phyloP scores from a whole-genome alignment of 257 asterid genomes.

The Verbena officinalis region DNA sequence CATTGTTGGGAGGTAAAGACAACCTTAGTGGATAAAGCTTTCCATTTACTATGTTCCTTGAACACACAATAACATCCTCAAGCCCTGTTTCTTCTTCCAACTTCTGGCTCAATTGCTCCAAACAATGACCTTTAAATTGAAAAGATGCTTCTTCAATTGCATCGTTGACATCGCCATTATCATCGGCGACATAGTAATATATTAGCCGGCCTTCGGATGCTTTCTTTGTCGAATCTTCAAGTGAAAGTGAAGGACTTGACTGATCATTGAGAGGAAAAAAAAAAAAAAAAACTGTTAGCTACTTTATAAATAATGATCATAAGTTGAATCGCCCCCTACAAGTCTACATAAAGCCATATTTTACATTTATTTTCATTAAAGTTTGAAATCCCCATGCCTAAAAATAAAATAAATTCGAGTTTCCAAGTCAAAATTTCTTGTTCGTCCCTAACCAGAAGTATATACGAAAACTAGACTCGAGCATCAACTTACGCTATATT shows the following conservation, averaged over 20 bases:
- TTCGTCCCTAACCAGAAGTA: background rate
- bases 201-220: constrained; percentile 73
- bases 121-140: constrained; percentile 67
- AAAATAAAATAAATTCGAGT: too few species aligned
- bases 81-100: constrained; percentile 77
- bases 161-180: constrained; percentile 53
- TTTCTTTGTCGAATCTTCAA: constrained; percentile 38
- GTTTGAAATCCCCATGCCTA: too few species aligned
- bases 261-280: constrained; percentile 21
- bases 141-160: constrained; percentile 52
- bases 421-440: too few species aligned
- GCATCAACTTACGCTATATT: too few species aligned
- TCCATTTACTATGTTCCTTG: constrained; percentile 59
- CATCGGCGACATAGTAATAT: constrained; percentile 62
- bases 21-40: constrained; percentile 81
- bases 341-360: too few species aligned
- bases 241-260: constrained; percentile 35
- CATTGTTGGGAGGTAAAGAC: constrained; percentile 90
- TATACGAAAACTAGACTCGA: background rate
- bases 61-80: constrained; percentile 65
- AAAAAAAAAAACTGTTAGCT: constrained; percentile 12
- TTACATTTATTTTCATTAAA: too few species aligned
- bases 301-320: background rate
- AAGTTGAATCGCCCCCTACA: too few species aligned
- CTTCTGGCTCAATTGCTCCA: constrained; percentile 64